Evolutionary conservation across 192 early-diverging fungal species (phyloP), one percentile per base, ranked within the genome.

Genomic region (Coemansia sp.): DNA sequence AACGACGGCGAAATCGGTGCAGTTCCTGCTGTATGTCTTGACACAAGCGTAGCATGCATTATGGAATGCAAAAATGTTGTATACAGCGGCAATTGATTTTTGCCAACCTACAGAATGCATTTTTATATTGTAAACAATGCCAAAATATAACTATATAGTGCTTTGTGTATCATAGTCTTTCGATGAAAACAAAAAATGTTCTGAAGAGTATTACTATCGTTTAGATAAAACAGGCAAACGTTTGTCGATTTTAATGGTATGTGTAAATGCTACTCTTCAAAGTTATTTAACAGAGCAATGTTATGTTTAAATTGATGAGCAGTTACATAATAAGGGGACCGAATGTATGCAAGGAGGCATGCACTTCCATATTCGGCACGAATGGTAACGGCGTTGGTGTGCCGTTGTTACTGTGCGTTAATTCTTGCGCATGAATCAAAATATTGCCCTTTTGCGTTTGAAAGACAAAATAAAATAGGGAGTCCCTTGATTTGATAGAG

Each of bases 11-110:
- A 20, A 8, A 56, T 70, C 4, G 68, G 74, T n/a, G 74, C 74
- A 35, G 48, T 76, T 2, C 74, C 68, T 26, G 68, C 43, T 0
- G 74, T 76, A n/a, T 76, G 68, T 40, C 65, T 70, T 18, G 74
- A 76, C 31, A 3, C 21, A 42, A 23, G 9, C 10, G 26, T 16
- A 51, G 18, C 43, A 46, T 46, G 15, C n/a, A 4, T 7, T 20
- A 46, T 20, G 43, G 5, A 6, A 23, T 23, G 7, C 48, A 18
- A 43, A 13, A 18, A 43, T 43, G 15, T 43, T 18, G 13, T 4
- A 35, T 10, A 35, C 34, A 4, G 10, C 4, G 34, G 34, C 34
- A 35, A 35, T 35, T 35, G 5, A 35, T 35, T 35, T 35, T 4
- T 4, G 10, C 10, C 4, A 7, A 7, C 34, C 34, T 18, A 13